phyloP scores from a whole-genome alignment of 1,284 basidiomycete genomes.

The Apiotrichum sp. region DNA sequence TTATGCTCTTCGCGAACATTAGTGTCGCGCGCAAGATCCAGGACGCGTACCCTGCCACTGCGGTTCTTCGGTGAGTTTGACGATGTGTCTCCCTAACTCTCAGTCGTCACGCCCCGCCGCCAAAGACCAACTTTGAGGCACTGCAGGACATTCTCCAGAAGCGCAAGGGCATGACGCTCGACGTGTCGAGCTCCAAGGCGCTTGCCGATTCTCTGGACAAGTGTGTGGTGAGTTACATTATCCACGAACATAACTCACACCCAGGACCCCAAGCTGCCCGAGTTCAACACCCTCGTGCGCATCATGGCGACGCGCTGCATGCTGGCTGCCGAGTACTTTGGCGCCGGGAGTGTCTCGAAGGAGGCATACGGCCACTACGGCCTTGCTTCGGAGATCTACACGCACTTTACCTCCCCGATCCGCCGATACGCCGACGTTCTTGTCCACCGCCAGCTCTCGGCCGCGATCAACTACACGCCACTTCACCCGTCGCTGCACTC shows the following conservation, averaged over 20 bases:
- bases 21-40: slow-evolving; percentile 89
- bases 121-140: slow-evolving; percentile 90
- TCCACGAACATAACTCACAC: too few species aligned
- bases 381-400: slow-evolving; percentile 92
- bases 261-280: slow-evolving; percentile 70
- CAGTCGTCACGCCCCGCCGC: slow-evolving; percentile 90
- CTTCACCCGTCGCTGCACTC: slow-evolving; percentile 84
- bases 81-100: neutral
- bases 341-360: slow-evolving; percentile 83
- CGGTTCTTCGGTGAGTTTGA: slow-evolving; percentile 68
- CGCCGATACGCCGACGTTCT: slow-evolving; percentile 93
- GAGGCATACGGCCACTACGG: slow-evolving; percentile 97
- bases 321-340: slow-evolving; percentile 98
- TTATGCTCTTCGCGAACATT: slow-evolving; percentile 97
- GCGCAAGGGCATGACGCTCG: slow-evolving; percentile 75
- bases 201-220: slow-evolving; percentile 84
- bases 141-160: slow-evolving; percentile 88
- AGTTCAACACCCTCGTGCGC: slow-evolving; percentile 94
- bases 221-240: slow-evolving; percentile 62
- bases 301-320: slow-evolving; percentile 99
- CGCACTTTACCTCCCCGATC: slow-evolving; percentile 94
- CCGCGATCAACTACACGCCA: slow-evolving; percentile 77
- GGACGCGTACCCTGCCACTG: slow-evolving; percentile 90
- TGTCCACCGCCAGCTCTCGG: slow-evolving; percentile 86
- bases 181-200: slow-evolving; percentile 85